Percentiles rank a stretch among this genome's conserved stretches.
Evolutionary conservation across 306 rosid species (phyloP).

Genomic region (Trifolium pratense): DNA sequence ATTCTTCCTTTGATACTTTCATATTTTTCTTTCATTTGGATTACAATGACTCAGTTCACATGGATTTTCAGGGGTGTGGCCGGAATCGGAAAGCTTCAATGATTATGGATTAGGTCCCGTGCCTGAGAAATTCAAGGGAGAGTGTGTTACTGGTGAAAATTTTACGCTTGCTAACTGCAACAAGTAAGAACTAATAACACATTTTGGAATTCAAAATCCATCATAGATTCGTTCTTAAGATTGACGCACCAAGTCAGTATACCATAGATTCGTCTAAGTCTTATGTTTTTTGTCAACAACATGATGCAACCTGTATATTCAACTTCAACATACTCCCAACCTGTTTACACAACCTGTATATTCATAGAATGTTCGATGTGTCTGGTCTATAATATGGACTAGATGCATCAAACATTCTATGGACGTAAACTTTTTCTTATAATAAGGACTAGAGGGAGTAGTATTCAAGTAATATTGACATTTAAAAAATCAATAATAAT

Average conservation of each 20-base stretch:
- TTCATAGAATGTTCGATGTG: no score
- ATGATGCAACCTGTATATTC: not conserved
- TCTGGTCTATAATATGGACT: no score
- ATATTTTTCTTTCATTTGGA: not conserved
- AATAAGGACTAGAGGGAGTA: no score
- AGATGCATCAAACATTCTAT: no score
- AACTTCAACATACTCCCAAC: no score
- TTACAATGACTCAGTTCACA: not conserved
- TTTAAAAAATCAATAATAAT: no score
- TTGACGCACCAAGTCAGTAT: conserved; percentile 5
- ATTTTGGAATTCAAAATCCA: conserved; percentile 25
- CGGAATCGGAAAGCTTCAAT: conserved; percentile 72
- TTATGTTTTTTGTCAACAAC: not conserved
- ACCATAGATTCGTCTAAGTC: not conserved
- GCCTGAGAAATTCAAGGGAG: conserved; percentile 69
- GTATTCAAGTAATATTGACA: no score
- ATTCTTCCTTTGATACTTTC: conserved; percentile 15
- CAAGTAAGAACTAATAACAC: conserved; percentile 57
- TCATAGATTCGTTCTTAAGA: conserved; percentile 8
- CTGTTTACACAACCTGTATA: no score
- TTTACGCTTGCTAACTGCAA: conserved; percentile 71
- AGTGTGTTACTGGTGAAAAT: conserved; percentile 62
- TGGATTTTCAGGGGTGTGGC: conserved; percentile 67
- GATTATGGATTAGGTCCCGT: conserved; percentile 71
- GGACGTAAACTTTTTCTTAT: no score